Percentiles rank a stretch among this genome's conserved stretches.
Evolutionary conservation across 768 basidiomycete species (phyloP).

Genomic region (Mycena polygramma): DNA sequence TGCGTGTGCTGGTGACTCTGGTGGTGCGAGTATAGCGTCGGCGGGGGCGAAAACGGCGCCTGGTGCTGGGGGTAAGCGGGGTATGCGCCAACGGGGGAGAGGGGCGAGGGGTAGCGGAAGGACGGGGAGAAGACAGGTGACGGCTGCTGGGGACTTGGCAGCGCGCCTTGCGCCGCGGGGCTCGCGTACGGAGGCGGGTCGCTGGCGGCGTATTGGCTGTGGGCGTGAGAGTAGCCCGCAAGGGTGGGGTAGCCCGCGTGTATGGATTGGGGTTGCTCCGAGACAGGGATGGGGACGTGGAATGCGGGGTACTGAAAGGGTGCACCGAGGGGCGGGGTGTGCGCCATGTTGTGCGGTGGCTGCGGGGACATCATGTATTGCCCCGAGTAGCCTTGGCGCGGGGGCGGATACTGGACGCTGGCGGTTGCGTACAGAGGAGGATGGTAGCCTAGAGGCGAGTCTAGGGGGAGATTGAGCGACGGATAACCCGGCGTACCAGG

Average conservation of each 20-base stretch:
- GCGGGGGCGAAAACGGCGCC: conserved; percentile 50
- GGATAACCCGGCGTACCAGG: conserved; percentile 6
- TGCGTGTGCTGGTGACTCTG: conserved; percentile 34
- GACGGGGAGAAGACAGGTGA: conserved; percentile 48
- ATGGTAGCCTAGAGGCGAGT: conserved; percentile 14
- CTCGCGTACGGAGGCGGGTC: conserved; percentile 44
- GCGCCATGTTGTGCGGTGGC: conserved; percentile 52
- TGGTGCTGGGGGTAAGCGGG: conserved; percentile 52
- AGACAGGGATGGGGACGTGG: conserved; percentile 39
- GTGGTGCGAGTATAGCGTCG: conserved; percentile 53
- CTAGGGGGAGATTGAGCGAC: conserved; percentile 16
- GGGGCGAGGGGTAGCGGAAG: conserved; percentile 50
- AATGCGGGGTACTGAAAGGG: conserved; percentile 53
- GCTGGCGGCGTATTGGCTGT: conserved; percentile 39
- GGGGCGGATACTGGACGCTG: conserved; percentile 43
- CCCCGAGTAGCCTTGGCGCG: conserved; percentile 51
- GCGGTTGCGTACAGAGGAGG: conserved; percentile 17
- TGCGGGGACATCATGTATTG: conserved; percentile 64
- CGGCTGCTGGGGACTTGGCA: conserved; percentile 42
- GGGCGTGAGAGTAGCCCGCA: conserved; percentile 41
- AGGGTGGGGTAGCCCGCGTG: conserved; percentile 58
- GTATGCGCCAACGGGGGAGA: conserved; percentile 41
- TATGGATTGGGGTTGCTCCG: conserved; percentile 52
- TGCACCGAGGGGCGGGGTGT: conserved; percentile 45
- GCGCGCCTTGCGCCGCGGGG: conserved; percentile 42